Evolutionary conservation across 2,329 filamentous ascomycete genomes (phyloP).

Genomic region (Pseudofabraea citricarpa): DNA sequence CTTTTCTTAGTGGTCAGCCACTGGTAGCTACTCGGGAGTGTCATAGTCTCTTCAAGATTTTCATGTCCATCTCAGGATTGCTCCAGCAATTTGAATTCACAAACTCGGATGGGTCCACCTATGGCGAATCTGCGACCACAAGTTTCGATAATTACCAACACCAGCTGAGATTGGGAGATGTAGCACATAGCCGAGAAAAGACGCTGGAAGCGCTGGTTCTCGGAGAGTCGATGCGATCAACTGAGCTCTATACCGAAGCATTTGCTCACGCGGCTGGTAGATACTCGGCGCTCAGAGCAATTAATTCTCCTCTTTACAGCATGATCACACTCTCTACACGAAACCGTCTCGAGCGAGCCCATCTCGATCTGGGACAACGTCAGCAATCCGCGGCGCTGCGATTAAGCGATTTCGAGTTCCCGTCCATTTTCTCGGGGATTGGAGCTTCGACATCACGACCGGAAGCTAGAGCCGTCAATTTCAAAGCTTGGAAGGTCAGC

Average conservation of each 20-base stretch:
- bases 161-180: slow-evolving; percentile 72
- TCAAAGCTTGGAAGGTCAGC: slow-evolving; percentile 75
- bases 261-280: slow-evolving; percentile 90
- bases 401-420: slow-evolving; percentile 87
- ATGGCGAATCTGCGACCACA: slow-evolving; percentile 54
- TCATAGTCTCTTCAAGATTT: slow-evolving; percentile 48
- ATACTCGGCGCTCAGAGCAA: slow-evolving; percentile 64
- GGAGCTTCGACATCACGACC: slow-evolving; percentile 75
- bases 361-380: slow-evolving; percentile 72
- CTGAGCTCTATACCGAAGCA: slow-evolving; percentile 81
- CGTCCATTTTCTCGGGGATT: slow-evolving; percentile 80
- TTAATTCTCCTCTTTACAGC: slow-evolving; percentile 64
- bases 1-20: slow-evolving; percentile 59
- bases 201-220: slow-evolving; percentile 86
- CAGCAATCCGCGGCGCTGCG: slow-evolving; percentile 66
- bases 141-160: slow-evolving; percentile 74
- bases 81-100: slow-evolving; percentile 54
- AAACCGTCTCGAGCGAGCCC: slow-evolving; percentile 76
- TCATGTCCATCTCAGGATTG: slow-evolving; percentile 48
- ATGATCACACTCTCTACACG: slow-evolving; percentile 67
- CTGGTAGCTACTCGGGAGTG: slow-evolving; percentile 52
- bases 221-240: slow-evolving; percentile 79
- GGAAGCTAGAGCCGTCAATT: slow-evolving; percentile 74
- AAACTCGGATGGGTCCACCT: slow-evolving; percentile 51
- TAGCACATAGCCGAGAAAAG: slow-evolving; percentile 78